phyloP scores from a whole-genome alignment of 2,329 filamentous ascomycete species.

The Ophiostoma australiae region DNA sequence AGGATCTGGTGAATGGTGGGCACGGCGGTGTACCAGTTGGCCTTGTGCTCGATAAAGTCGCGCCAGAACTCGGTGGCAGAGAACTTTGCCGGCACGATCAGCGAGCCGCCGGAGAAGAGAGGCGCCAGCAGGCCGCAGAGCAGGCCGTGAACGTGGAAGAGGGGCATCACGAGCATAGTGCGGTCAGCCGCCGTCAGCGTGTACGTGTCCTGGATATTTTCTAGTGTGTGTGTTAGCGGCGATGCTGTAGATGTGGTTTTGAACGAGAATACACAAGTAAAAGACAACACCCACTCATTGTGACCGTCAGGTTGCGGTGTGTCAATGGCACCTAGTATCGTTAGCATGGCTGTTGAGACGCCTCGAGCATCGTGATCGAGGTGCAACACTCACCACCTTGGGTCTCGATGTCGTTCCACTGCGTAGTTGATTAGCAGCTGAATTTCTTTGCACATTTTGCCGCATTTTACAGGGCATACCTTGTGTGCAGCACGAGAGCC shows the following conservation, averaged over 20 bases:
- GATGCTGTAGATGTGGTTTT: background rate
- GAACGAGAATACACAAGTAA: background rate
- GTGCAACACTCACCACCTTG: constrained; percentile 60
- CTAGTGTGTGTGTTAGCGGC: constrained; percentile 34
- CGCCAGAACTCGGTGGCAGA: constrained; percentile 78
- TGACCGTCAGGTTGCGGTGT: constrained; percentile 73
- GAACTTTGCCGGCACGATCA: constrained; percentile 73
- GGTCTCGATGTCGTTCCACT: constrained; percentile 77
- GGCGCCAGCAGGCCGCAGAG: constrained; percentile 77
- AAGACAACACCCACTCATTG: constrained; percentile 58
- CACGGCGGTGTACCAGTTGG: constrained; percentile 92
- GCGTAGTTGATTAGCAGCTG: background rate
- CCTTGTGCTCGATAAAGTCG: constrained; percentile 67
- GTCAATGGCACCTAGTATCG: constrained; percentile 62
- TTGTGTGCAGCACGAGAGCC: constrained; percentile 77
- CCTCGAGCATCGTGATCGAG: background rate
- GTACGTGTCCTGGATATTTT: constrained; percentile 76
- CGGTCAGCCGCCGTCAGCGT: constrained; percentile 64
- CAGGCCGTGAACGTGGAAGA: constrained; percentile 88
- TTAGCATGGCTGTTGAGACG: background rate
- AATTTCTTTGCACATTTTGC: background rate
- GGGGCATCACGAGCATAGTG: constrained; percentile 82
- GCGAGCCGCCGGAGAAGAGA: constrained; percentile 68
- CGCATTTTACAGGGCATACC: constrained; percentile 27
- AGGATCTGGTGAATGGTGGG: constrained; percentile 89